Base-by-base conservation (phyloP, 2,329 filamentous ascomycete species). In the Fusarium cyanostomum region DNA sequence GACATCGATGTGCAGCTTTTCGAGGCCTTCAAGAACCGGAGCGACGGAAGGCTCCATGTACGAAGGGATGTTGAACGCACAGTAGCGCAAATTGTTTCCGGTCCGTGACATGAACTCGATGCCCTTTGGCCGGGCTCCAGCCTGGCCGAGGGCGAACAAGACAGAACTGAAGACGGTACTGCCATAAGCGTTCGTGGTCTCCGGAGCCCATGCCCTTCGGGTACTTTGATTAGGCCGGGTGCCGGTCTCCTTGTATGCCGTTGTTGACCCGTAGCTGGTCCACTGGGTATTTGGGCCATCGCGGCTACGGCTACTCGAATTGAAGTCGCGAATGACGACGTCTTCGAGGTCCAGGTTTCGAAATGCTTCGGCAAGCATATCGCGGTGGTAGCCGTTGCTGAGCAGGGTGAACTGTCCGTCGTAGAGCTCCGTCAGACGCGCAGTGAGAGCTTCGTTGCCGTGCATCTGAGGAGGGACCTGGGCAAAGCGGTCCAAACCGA, bases 301-400 rank as follows among this genome's bases (percentile, higher is more conserved):
- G 4, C 87, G 82, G 11, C 68, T 69, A 6, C 86, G 82, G 9
- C 72, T 79, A 1, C 5, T 18, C 0, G 83, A 83, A 67, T 82
- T 77, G 73, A 84, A 89, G 68, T 90, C 85, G 15, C 88, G 82
- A 21, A 90, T 75, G 21, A 85, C 83, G 12, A 90, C 72, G 0
- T 80, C 84, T 27, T 83, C 74, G 6, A 90, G 80, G 51, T 85
- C 84, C 0, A 91, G 77, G 30, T 83, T 81, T 9, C 72, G 67
- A 49, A 90, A 84, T 2, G 86, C 87, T 28, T 84, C 79, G 0
- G 78, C 75, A 13, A 90, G 80, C 79, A 89, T 80, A 7, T 82
- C 78, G 2, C 79, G 72, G 21, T 84, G 83, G 2, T 76, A 70
- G 0, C 86, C 85, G 1, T 79, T 81, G 13, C 67, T 64, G 28